phyloP scores from a whole-genome alignment of 768 basidiomycete species.

The Leccinellum rugosiceps region DNA sequence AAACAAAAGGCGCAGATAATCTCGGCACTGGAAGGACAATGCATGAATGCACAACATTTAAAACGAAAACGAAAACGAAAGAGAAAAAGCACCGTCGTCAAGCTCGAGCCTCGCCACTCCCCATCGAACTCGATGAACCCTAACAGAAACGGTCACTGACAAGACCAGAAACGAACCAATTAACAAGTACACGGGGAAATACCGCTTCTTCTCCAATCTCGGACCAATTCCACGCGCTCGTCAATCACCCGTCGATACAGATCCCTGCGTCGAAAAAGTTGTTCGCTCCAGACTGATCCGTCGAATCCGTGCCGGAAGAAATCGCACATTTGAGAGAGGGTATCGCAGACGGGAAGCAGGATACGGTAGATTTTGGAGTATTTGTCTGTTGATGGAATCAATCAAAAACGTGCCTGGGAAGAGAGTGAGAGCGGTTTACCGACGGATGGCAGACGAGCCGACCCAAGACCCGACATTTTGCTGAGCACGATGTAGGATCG shows the following conservation, averaged over 20 bases:
- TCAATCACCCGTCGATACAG: constrained; percentile 78
- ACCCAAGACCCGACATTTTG: too few relatives aligned
- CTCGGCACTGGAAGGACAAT: neutral
- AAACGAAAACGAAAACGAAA: too few relatives aligned
- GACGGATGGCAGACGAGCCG: constrained; percentile 67
- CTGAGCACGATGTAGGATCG: too few relatives aligned
- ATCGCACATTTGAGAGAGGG: constrained; percentile 73
- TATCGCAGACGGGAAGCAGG: constrained; percentile 81
- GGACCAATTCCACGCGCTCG: constrained; percentile 91
- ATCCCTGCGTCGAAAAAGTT: constrained; percentile 91
- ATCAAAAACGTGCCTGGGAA: neutral
- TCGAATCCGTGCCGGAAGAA: constrained; percentile 89
- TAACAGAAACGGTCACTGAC: constrained; percentile 22
- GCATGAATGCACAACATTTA: neutral
- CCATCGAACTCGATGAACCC: constrained; percentile 87
- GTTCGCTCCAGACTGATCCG: constrained; percentile 86
- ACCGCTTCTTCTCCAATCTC: constrained; percentile 80
- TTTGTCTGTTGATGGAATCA: constrained; percentile 48
- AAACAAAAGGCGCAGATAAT: neutral
- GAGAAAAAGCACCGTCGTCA: neutral
- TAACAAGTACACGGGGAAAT: constrained; percentile 75
- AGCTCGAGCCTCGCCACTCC: constrained; percentile 55
- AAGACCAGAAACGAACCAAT: constrained; percentile 49
- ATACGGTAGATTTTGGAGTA: constrained; percentile 92
- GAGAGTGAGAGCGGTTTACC: constrained; percentile 32